Evolutionary conservation across 495 filamentous ascomycete species (phyloP).

Genomic region (Jackrogersella minutella): DNA sequence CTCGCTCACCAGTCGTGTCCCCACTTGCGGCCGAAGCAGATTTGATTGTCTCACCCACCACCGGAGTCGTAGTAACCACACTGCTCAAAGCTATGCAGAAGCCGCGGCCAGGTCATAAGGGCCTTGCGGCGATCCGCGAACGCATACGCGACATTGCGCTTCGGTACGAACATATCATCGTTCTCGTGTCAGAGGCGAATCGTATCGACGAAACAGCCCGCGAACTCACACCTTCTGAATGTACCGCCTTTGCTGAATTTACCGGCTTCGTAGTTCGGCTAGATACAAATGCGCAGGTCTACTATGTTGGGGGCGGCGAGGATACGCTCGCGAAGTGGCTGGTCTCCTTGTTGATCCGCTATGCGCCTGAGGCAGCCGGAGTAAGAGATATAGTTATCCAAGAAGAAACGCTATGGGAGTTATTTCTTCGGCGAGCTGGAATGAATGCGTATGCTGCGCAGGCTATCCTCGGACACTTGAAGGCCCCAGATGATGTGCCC

Average conservation of each 20-base stretch:
- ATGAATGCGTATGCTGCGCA: constrained; percentile 86
- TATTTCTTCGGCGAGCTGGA: constrained; percentile 75
- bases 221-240: constrained; percentile 55
- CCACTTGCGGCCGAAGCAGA: constrained; percentile 72
- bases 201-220: constrained; percentile 48
- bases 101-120: constrained; percentile 67
- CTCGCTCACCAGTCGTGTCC: constrained; percentile 41
- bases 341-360: constrained; percentile 55
- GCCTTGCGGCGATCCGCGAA: constrained; percentile 60
- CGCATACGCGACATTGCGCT: constrained; percentile 62
- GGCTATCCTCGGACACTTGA: constrained; percentile 64
- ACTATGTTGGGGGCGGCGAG: constrained; percentile 66
- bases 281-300: constrained; percentile 51
- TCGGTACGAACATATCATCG: constrained; percentile 74
- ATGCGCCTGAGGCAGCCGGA: constrained; percentile 44
- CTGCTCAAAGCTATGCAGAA: constrained; percentile 78
- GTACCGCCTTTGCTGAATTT: constrained; percentile 62
- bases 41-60: constrained; percentile 73
- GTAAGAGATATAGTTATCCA: constrained; percentile 44
- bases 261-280: constrained; percentile 58
- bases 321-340: constrained; percentile 67
- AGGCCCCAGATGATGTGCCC: constrained; percentile 43
- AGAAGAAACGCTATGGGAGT: constrained; percentile 73
- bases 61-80: constrained; percentile 74
- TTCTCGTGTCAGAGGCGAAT: constrained; percentile 70